Evolutionary conservation across 208 protist species (phyloP), one percentile per base, ranked within the genome.

Genomic region (Leishmania gerbilli): DNA sequence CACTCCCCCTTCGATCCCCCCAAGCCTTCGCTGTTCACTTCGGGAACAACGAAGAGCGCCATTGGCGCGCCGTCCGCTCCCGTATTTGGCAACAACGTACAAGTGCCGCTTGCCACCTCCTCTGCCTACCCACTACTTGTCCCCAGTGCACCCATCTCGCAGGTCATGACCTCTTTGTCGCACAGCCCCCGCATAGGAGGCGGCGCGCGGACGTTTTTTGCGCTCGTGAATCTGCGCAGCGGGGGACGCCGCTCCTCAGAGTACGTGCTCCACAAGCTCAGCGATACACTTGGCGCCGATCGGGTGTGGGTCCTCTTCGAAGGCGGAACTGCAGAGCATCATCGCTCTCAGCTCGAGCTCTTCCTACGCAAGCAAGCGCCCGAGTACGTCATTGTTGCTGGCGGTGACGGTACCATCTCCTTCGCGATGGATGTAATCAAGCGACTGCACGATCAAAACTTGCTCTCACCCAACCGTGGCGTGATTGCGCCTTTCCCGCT

Each of bases 351-450:
- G 56, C 74, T 86, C 8, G 74, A 80, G 55, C 31, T 27, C 2
- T 92, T 95, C 65, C 55, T 95, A 1, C 27, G 62, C 1, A 21
- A 58, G 4, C 67, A 84, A 15, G 34, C 67, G 1, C 89, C 91
- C 7, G 64, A 87, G 40, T 77, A 85, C 69, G 74, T 93, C 51
- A 89, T 95, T 55, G 87, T 95, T 1, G 86, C 88, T 6, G 92
- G 92, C 21, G 92, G 90, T 21, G 90, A 95, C 69, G 92, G 90
- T 15, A 92, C 92, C 9, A 86, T 93, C 49, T 90, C 89, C 1
- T 89, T 91, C 27, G 79, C 81, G 9, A 88, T 93, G 84, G 83
- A 90, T 51, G 76, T 85, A 11, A 71, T 90, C 24, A 88, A 92
- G 77, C 67, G 74, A 1, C 79, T 93, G 42, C 87, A 89, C 9